A percentile compares a stretch with the other conserved stretches of the same genome.
These are phyloP conservation scores for Eucalyptus erythrocorys DNA, from an alignment of 345 rosid species.

Conservation along the genomic window DNA sequence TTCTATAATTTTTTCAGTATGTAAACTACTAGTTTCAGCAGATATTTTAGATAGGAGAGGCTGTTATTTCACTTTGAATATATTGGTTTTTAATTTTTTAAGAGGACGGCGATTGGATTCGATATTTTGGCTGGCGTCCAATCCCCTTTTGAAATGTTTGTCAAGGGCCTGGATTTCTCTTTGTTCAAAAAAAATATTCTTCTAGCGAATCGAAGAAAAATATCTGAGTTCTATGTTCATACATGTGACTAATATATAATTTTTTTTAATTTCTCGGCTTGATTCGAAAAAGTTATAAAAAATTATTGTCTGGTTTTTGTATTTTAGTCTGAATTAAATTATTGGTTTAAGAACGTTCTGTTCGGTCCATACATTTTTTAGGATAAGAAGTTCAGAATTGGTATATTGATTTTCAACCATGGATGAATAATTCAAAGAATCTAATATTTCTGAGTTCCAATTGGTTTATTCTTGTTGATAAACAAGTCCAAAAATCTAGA, in stretches of 20 bases:
- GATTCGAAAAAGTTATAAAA: not conserved
- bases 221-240: not conserved
- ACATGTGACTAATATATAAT: not conserved
- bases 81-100: too few species aligned
- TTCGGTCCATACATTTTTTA: not conserved
- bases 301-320: not conserved
- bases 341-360: not conserved
- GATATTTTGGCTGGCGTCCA: too few species aligned
- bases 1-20: too few species aligned
- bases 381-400: not conserved
- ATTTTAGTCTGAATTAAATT: not conserved
- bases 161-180: too few species aligned
- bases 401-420: not conserved
- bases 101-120: too few species aligned
- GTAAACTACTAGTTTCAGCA: too few species aligned
- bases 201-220: too few species aligned
- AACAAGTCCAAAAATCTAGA: not conserved
- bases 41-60: too few species aligned
- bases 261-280: too few species aligned
- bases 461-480: not conserved
- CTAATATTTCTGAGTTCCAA: not conserved
- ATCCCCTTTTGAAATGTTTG: too few species aligned
- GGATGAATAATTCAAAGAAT: not conserved
- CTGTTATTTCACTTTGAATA: too few species aligned
- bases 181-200: too few species aligned